Evolutionary conservation across 805 yeast species (phyloP).

Genomic region (Suhomyces sp.): DNA sequence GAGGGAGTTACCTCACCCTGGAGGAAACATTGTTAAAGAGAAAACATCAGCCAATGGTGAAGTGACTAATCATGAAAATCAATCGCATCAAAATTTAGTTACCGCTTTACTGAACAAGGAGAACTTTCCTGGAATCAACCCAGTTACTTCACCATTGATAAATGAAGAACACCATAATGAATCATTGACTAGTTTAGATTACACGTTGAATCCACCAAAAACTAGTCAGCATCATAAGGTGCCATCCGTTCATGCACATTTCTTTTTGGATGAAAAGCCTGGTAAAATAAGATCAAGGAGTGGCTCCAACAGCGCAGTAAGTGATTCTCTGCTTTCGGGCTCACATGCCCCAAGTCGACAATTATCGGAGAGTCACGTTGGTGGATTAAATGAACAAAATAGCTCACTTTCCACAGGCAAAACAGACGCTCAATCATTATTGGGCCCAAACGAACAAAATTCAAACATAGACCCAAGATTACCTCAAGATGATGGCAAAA

Average conservation of each 20-base stretch:
- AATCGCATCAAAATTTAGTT: neutral
- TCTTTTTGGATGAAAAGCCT: slow-evolving; percentile 65
- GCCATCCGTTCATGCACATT: slow-evolving; percentile 77
- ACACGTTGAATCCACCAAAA: slow-evolving; percentile 29
- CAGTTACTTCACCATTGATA: slow-evolving; percentile 1
- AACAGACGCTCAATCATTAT: neutral
- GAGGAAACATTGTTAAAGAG: slow-evolving; percentile 43
- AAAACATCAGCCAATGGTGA: slow-evolving; percentile 7
- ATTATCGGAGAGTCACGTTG: slow-evolving; percentile 1
- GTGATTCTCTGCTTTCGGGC: neutral
- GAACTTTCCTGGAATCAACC: slow-evolving; percentile 1
- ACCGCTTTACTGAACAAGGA: no score
- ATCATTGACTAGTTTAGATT: slow-evolving; percentile 26
- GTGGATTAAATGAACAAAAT: neutral
- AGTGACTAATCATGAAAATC: neutral
- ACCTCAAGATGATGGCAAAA: slow-evolving; percentile 59
- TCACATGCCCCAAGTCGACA: slow-evolving; percentile 11
- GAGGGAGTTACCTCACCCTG: slow-evolving; percentile 43
- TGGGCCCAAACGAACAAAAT: slow-evolving; percentile 33
- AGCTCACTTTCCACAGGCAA: neutral
- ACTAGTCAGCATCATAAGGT: slow-evolving; percentile 47
- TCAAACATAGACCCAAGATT: slow-evolving; percentile 60
- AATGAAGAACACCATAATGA: slow-evolving; percentile 17
- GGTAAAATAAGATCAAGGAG: slow-evolving; percentile 38
- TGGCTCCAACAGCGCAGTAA: slow-evolving; percentile 29